Conservation (phyloP, 2,329 filamentous ascomycete genomes). For the Pseudocercospora ulei region DNA sequence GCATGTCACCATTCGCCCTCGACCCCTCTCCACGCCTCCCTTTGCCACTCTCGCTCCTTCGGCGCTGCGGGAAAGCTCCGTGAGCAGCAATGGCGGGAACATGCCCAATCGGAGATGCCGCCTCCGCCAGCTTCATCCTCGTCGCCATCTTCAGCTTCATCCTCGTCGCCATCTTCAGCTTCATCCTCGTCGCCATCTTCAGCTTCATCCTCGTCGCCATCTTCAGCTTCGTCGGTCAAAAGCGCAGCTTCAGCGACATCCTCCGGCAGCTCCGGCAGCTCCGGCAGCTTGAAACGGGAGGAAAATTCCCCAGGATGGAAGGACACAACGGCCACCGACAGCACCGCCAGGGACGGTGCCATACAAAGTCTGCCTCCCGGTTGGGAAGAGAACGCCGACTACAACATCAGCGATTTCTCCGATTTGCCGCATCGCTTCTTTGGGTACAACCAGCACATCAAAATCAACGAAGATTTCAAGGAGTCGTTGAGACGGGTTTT, state of each 20-base stretch:
- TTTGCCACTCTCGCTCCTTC: slow-evolving; percentile 20
- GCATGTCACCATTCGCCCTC: slow-evolving; percentile 32
- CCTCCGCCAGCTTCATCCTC: slow-evolving; percentile 1
- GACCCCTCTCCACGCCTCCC: slow-evolving; percentile 20
- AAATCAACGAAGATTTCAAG: slow-evolving; percentile 92
- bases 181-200: too few relatives aligned
- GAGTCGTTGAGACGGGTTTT: slow-evolving; percentile 77
- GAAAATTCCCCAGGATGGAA: slow-evolving; percentile 12
- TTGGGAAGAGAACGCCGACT: slow-evolving; percentile 68
- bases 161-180: slow-evolving; percentile 9
- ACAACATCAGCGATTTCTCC: slow-evolving; percentile 62
- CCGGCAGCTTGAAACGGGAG: slow-evolving; percentile 8
- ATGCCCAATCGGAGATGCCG: slow-evolving; percentile 10
- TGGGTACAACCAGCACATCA: slow-evolving; percentile 90
- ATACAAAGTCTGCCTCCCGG: slow-evolving; percentile 42
- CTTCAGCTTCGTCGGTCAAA: slow-evolving; percentile 11
- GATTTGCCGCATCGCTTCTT: slow-evolving; percentile 71
- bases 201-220: slow-evolving; percentile 4
- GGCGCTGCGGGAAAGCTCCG: slow-evolving; percentile 18
- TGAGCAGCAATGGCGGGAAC: slow-evolving; percentile 17
- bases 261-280: too few relatives aligned
- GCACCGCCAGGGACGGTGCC: slow-evolving; percentile 20
- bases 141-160: slow-evolving; percentile 10
- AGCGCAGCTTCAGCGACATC: slow-evolving; percentile 6
- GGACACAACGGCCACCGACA: slow-evolving; percentile 16